Evolutionary conservation across 306 rosid species (phyloP).

Genomic region (Lathyrus aphaca): DNA sequence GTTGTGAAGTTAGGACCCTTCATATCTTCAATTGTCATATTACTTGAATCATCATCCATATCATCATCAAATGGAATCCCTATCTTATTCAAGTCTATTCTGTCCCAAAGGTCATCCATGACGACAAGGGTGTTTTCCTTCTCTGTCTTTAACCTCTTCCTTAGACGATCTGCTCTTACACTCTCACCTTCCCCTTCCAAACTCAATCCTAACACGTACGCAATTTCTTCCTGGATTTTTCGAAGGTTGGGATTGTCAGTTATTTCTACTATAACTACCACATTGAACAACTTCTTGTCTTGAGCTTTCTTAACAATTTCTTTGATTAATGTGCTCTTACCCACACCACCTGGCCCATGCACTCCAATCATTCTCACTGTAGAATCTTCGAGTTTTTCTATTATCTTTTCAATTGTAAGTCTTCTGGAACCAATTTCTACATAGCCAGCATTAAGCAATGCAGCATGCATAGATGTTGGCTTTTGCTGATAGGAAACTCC

Average conservation of each 20-base stretch:
- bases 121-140: constrained; percentile 23
- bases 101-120: constrained; percentile 33
- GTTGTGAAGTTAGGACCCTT: background rate
- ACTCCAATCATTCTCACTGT: constrained; percentile 31
- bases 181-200: constrained; percentile 22
- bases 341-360: constrained; percentile 33
- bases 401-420: background rate
- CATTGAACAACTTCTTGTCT: constrained; percentile 27
- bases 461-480: background rate
- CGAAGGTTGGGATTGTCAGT: constrained; percentile 23
- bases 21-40: background rate
- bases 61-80: constrained; percentile 33
- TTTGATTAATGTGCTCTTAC: constrained; percentile 30
- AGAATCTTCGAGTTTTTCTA: constrained; percentile 32
- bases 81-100: constrained; percentile 16
- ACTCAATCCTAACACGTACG: constrained; percentile 23
- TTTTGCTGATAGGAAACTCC: background rate
- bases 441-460: constrained; percentile 1
- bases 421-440: constrained; percentile 22
- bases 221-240: constrained; percentile 30
- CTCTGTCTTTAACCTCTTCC: constrained; percentile 13
- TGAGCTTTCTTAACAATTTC: constrained; percentile 27
- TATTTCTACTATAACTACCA: constrained; percentile 11
- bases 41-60: background rate
- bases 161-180: constrained; percentile 26